Evolutionary conservation across 345 rosid genomes (phyloP), one percentile per base, ranked within the genome.

Genomic region (Excoecaria cochinchinensis): DNA sequence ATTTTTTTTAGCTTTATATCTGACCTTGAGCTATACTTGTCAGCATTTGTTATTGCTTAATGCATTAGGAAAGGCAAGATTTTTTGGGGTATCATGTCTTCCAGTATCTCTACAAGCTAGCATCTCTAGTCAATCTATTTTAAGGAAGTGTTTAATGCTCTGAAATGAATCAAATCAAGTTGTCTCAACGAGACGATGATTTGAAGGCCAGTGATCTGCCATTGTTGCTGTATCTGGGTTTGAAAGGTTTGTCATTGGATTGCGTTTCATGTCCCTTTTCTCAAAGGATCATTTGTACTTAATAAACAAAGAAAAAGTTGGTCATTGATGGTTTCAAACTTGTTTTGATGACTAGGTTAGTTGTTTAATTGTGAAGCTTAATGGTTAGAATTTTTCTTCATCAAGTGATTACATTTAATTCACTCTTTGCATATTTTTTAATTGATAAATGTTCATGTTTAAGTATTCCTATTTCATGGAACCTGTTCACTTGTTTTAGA

Each of bases 401-500:
- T 9, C 21, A 21, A 60, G 19, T 25, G 5, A 4, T 3, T 46
- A 56, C 62, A 39, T 72, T 36, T 14, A 17, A 12, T 44, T 55
- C 52, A 25, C 15, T 44, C 36, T 42, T 22, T 67, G 39, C 55
- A 47, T 67, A 5, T 67, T 5, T 38, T 1, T 15, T 31, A 1
- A 19, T 62, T 62, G 8, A 25, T 38, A 9, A 59, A 9, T 1
- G 0, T 24, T 4, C 38, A 19, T 39, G 14, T 9, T 40, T 52
- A 10, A 55, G 10, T 25, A 42, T 36, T 50, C 21, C 71, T 59
- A 57, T 16, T 25, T 76, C 63, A 63, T 66, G 11, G 14, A 51
- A 46, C 16, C 60, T 6, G 22, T 56, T 74, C 73, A 36, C 40
- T 1, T 67, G 40, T 53, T 80, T 63, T 81, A 89, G 97, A 96